Conservation (phyloP, 2,329 filamentous ascomycete species). For the Botryotinia globosa region DNA sequence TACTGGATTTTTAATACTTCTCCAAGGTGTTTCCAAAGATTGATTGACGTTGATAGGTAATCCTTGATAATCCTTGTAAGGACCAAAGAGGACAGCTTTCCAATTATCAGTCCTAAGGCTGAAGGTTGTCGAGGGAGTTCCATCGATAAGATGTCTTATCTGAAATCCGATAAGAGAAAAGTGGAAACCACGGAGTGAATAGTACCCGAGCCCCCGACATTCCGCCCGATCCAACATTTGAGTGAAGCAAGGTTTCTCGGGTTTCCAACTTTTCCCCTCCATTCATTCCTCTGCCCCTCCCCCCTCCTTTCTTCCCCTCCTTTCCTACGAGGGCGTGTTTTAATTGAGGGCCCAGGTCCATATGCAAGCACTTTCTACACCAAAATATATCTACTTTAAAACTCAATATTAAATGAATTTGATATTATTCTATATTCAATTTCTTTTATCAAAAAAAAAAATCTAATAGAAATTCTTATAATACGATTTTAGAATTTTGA, state of each 20-base stretch:
- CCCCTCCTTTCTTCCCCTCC: not conserved
- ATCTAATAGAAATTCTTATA: too few species aligned
- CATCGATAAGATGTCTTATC: slow-evolving; percentile 19
- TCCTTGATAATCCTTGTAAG: slow-evolving; percentile 19
- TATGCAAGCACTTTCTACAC: too few species aligned
- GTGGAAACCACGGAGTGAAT: accelerated
- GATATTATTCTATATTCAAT: too few species aligned
- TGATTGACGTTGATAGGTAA: not conserved
- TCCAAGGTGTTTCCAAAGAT: not conserved
- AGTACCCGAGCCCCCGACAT: not conserved
- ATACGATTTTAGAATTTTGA: too few species aligned
- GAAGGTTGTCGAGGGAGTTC: too few species aligned
- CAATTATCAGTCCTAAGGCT: not conserved
- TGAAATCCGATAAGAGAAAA: not conserved
- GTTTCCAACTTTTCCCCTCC: not conserved
- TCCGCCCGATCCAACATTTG: not conserved
- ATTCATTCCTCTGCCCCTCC: not conserved
- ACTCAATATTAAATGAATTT: too few species aligned
- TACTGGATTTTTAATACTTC: not conserved
- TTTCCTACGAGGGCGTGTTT: too few species aligned
- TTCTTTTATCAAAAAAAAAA: too few species aligned
- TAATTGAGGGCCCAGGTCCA: too few species aligned
- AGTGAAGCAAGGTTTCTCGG: not conserved
- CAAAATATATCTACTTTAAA: too few species aligned
- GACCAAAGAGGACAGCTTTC: slow-evolving; percentile 22